phyloP scores from a whole-genome alignment of 192 early-diverging fungal species.

The Coemansia sp. region DNA sequence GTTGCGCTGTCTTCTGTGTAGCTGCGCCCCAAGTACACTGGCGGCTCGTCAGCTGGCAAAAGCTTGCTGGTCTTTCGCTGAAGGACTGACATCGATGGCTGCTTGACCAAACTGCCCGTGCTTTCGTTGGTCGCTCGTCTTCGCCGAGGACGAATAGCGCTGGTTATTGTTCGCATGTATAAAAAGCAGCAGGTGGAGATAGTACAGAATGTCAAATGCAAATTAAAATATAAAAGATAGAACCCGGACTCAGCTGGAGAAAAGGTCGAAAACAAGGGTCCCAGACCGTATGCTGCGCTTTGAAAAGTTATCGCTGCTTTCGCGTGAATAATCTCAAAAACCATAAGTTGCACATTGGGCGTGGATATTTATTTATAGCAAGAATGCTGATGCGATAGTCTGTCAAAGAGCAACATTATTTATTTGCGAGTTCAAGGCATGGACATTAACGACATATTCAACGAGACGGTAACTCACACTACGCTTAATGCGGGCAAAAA shows the following conservation, averaged over 20 bases:
- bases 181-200: not conserved
- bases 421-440: slow-evolving; percentile 7
- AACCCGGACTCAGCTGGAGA: no score
- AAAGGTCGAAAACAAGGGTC: no score
- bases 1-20: not conserved
- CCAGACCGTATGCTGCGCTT: no score
- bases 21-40: slow-evolving; percentile 3
- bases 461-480: slow-evolving; percentile 33
- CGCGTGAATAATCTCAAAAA: no score
- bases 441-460: slow-evolving; percentile 54
- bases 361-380: no score
- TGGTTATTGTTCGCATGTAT: slow-evolving; percentile 35
- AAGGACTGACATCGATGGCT: not conserved
- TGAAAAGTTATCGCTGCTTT: no score
- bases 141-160: slow-evolving; percentile 36
- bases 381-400: no score
- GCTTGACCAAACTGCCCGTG: slow-evolving; percentile 2
- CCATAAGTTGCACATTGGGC: no score
- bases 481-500: slow-evolving; percentile 23
- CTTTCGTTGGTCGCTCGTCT: slow-evolving; percentile 18
- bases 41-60: not conserved
- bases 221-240: slow-evolving; percentile 4
- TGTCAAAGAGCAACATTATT: no score
- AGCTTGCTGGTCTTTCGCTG: not conserved
- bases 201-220: not conserved